phyloP scores from a whole-genome alignment of 2,329 filamentous ascomycete species.

The Calonectria henricotiae region DNA sequence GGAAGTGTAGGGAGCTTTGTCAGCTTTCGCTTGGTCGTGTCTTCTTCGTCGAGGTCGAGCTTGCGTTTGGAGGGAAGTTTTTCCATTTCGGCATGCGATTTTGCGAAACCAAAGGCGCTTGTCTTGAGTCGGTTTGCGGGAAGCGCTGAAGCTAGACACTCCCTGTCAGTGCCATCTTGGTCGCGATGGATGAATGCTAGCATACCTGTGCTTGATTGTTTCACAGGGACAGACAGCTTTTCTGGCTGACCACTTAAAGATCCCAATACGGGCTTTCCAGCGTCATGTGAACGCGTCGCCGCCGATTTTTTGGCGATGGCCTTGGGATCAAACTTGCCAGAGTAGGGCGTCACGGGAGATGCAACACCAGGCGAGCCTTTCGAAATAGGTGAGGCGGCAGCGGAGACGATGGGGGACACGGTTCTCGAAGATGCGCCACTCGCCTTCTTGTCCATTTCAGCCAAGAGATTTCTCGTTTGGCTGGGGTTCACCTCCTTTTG shows the following conservation, averaged over 20 bases:
- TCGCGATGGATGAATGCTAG: constrained; percentile 10
- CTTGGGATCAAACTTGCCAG: constrained; percentile 90
- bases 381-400: constrained; percentile 67
- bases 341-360: constrained; percentile 74
- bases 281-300: constrained; percentile 70
- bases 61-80: constrained; percentile 81
- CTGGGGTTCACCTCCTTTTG: constrained; percentile 78
- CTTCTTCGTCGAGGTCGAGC: constrained; percentile 90
- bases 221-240: constrained; percentile 54
- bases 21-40: constrained; percentile 88
- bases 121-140: constrained; percentile 82
- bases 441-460: constrained; percentile 82
- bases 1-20: constrained; percentile 89
- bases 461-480: constrained; percentile 77
- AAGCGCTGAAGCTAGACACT: constrained; percentile 66
- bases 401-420: constrained; percentile 68
- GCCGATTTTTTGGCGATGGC: constrained; percentile 86
- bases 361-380: constrained; percentile 62
- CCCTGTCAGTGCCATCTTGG: constrained; percentile 48
- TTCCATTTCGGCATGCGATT: constrained; percentile 76
- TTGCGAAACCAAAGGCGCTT: constrained; percentile 87
- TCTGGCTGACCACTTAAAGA: constrained; percentile 62
- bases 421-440: constrained; percentile 64
- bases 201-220: constrained; percentile 60
- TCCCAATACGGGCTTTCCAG: constrained; percentile 68